Evolutionary conservation across 345 rosid species (phyloP).

Genomic region (Euclidium syriacum): DNA sequence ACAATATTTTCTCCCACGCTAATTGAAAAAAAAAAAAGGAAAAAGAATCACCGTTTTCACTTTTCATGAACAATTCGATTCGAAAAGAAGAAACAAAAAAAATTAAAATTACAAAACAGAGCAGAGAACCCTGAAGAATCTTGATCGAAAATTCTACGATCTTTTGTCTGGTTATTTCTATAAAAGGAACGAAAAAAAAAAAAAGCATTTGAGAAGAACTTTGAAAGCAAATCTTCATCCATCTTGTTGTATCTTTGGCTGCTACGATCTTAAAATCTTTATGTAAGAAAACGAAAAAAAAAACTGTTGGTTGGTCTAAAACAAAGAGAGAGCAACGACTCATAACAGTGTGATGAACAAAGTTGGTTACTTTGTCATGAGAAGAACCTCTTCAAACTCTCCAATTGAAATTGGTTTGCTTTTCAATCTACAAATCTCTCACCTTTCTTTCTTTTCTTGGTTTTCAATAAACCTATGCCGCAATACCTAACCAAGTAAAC

Average conservation of each 20-base stretch:
- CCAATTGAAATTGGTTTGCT: constrained; percentile 10
- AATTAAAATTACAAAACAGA: constrained; percentile 24
- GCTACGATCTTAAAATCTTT: constrained; percentile 27
- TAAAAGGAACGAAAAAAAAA: background rate
- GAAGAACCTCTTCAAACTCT: constrained; percentile 23
- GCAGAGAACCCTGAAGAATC: constrained; percentile 21
- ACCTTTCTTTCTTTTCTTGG: background rate
- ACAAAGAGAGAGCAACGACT: constrained; percentile 6
- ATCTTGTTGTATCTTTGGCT: constrained; percentile 13
- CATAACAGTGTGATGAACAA: constrained; percentile 3
- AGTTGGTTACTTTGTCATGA: constrained; percentile 12
- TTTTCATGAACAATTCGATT: constrained; percentile 5
- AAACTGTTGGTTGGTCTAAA: background rate
- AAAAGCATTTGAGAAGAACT: constrained; percentile 2
- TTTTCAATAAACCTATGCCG: constrained; percentile 22
- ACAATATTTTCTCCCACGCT: constrained; percentile 3
- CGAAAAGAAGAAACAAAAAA: background rate
- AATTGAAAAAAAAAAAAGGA: background rate
- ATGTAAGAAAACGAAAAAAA: constrained; percentile 12
- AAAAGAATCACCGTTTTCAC: background rate
- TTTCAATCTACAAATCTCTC: constrained; percentile 18
- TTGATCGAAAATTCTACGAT: constrained; percentile 21
- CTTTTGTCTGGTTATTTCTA: constrained; percentile 21
- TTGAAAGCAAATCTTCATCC: constrained; percentile 17
- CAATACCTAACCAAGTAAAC: constrained; percentile 24